Evolutionary conservation across 345 rosid genomes (phyloP), one percentile per base, ranked within the genome.

Genomic region (Xanthoceras sorbifolium): DNA sequence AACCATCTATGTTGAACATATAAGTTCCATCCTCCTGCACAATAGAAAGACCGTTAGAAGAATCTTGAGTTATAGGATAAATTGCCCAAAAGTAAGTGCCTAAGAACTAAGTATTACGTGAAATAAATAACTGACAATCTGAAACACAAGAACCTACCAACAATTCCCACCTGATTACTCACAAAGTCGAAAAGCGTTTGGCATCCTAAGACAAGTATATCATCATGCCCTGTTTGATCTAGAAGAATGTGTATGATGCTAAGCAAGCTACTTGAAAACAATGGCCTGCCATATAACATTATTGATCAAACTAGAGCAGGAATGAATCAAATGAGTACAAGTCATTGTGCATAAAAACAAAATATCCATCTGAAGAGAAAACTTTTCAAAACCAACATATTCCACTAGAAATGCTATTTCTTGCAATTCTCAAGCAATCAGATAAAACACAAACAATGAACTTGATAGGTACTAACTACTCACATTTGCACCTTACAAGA

Each of bases 181-280:
- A 89, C 92, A 81, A 91, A 91, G 74, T 88, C 93, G 80, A 84
- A 88, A 77, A 88, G 88, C 65, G 89, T 86, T 77, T 87, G 85
- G 82, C 96, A 91, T 40, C 93, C 92, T 79, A 89, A 81, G 18
- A 86, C 71, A 23, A 88, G 86, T 79, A 88, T 80, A 18, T 88
- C 96, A 46, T 85, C 89, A 73, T 80, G 55, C 66, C 89, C 75
- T 61, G 92, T 84, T 77, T 91, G 92, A 81, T 91, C 96, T 26
- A 91, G 79, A 64, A 91, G 90, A 73, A 89, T 85, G 78, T 89
- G 90, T 64, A 91, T 75, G 46, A 91, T 85, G 69, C 90, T 84
- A 77, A 91, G 90, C 83, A 89, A 87, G 90, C 96, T 88, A 78
- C 87, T 84, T 11, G 96, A 87, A 80, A 91, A 91, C 86, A 91